These are phyloP conservation scores for Sherardia arvensis DNA, from an alignment of 257 asterid species.

Conservation along the genomic window DNA sequence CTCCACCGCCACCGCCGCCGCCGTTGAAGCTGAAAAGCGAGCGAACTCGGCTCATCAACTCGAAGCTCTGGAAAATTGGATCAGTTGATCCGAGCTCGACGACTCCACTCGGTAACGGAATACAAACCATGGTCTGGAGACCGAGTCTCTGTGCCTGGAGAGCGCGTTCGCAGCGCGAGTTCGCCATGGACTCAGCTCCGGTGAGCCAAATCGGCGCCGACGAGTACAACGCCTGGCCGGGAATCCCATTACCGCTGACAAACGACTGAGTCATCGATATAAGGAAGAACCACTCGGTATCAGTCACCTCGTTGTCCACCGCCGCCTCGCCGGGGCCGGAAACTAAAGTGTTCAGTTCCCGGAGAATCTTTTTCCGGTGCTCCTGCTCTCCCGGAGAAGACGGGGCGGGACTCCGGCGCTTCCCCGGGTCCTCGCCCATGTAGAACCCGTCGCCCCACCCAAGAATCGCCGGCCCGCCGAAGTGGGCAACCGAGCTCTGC, in stretches of 20 bases:
- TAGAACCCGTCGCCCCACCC: conserved; percentile 91
- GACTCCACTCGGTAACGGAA: conserved; percentile 69
- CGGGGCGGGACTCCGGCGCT: conserved; percentile 25
- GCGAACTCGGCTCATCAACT: conserved; percentile 70
- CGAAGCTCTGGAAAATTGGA: conserved; percentile 51
- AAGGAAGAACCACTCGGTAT: conserved; percentile 82
- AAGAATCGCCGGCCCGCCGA: conserved; percentile 31
- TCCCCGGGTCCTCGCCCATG: conserved; percentile 56
- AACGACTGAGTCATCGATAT: conserved; percentile 81
- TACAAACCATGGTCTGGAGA: conserved; percentile 61
- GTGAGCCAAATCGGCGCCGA: conserved; percentile 69
- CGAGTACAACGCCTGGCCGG: conserved; percentile 67
- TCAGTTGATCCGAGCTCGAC: conserved; percentile 88
- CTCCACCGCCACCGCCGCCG: conserved; percentile 6
- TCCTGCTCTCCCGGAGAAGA: conserved; percentile 42
- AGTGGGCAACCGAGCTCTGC: conserved; percentile 52
- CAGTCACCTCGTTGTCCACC: conserved; percentile 81
- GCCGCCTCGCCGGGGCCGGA: conserved; percentile 46
- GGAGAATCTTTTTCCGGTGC: conserved; percentile 60
- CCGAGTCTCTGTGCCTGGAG: conserved; percentile 62
- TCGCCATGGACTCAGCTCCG: conserved; percentile 41
- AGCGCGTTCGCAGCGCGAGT: conserved; percentile 60
- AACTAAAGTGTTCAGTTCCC: conserved; percentile 66
- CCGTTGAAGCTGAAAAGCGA: conserved; percentile 50
- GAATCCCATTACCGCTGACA: conserved; percentile 55